Base-by-base conservation (phyloP, 352 stramenopile genomes). In the Phytophthora hibernalis region DNA sequence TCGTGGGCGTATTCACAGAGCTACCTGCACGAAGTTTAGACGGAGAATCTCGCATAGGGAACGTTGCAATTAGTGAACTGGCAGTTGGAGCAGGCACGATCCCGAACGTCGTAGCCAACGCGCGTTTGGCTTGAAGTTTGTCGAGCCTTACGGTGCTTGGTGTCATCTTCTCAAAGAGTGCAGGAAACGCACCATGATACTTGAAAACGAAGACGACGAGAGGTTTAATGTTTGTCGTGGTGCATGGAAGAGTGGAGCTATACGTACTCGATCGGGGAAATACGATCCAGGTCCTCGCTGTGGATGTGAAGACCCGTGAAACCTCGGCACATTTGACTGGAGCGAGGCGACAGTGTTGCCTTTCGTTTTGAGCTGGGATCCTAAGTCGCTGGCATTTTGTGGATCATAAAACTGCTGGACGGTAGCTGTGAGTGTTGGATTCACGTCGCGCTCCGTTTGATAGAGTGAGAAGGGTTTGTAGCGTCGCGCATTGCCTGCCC, bases 401-500 rank as follows among this genome's bases (percentile, higher is more conserved):
- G 65, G 49, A 30, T 79, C 37, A 48, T 91, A 91, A 42, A 83
- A 83, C 10, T 60, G 54, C 44, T 87, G 72, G 8, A 89, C 78
- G 1, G 73, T 72, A 6, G 72, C 18, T 15, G 58, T 71, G 1
- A 38, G 47, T 8, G 80, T 91, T 18, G 80, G 82, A 8, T 84
- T 87, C 38, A 91, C 65, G 13, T 88, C 60, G 9, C 82, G 73
- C 9, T 89, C 76, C 18, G 18, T 83, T n/a, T 73, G 77, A 56
- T 68, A 78, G 3, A 78, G 58, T 13, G 55, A 56, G 4, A 54
- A 18, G 12, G 43, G 37, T n/a, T 72, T 72, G 22, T 61, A 48
- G 44, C 52, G 59, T 9, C 70, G 60, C 2, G 69, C 61, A 13
- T 73, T 70, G 48, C 63, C 54, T 13, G 75, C 73, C 54, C 85